Evolutionary conservation across 1,139 yeast species (phyloP).

Genomic region (Candida sanyaensis): DNA sequence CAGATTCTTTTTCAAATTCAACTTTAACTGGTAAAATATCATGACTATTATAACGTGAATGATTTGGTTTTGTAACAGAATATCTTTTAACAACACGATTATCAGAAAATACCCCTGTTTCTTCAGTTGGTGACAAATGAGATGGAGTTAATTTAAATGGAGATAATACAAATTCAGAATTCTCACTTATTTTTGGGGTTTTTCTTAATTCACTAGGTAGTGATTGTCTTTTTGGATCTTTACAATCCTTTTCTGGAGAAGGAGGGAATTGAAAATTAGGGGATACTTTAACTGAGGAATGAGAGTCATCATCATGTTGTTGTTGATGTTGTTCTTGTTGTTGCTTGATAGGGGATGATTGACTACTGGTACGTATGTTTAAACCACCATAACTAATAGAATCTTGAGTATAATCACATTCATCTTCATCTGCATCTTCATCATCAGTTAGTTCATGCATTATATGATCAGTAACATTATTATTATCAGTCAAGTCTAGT

Average conservation of each 20-base stretch:
- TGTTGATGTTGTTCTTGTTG: background rate
- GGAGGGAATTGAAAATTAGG: conserved; percentile 29
- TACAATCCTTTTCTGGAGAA: conserved; percentile 20
- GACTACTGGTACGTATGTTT: conserved; percentile 6
- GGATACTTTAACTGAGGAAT: conserved; percentile 24
- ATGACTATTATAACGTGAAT: conserved; percentile 45
- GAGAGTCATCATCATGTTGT: conserved; percentile 5
- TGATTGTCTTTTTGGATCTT: conserved; percentile 32
- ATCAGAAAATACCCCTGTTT: conserved; percentile 3
- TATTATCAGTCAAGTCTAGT: conserved; percentile 8
- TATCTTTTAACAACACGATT: conserved; percentile 19
- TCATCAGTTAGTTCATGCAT: conserved; percentile 27
- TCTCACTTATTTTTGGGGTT: conserved; percentile 17
- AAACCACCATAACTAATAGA: conserved; percentile 9
- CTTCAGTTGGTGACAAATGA: conserved; percentile 6
- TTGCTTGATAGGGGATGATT: conserved; percentile 30
- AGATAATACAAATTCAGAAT: conserved; percentile 42
- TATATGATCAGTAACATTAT: conserved; percentile 19
- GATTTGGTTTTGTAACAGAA: conserved; percentile 34
- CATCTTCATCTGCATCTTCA: conserved; percentile 18
- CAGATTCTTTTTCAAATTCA: conserved; percentile 36
- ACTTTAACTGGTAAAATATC: conserved; percentile 48
- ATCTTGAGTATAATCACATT: conserved; percentile 16
- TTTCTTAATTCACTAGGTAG: conserved; percentile 33
- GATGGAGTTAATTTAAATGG: conserved; percentile 39